Base-by-base conservation (phyloP, 192 early-diverging fungal genomes). In the Mortierella claussenii region DNA sequence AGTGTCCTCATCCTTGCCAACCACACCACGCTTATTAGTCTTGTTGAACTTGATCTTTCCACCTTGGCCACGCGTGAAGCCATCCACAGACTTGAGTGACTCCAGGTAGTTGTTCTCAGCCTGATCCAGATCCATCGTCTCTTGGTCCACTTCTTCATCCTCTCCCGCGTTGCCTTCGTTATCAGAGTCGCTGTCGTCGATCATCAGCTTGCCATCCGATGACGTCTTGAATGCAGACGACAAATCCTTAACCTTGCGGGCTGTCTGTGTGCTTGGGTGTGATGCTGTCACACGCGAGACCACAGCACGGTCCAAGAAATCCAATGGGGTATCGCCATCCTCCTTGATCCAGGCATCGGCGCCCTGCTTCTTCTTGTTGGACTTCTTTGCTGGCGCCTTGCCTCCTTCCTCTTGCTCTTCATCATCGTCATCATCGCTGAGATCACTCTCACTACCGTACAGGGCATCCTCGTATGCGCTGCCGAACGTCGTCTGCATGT, bases 1-100 rank as follows among this genome's bases (percentile, higher is more conserved):
- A 1, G 76, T 86, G 52, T 88, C 86, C 52, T 93, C 92, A 56
- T 88, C 90, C 81, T 89, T 87, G 48, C 87, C 85, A 57, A 87
- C 75, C 49, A 46, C 59, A 28, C 75, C 78, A n/a, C 88, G 81
- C 36, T 88, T 84, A 50, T 84, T 85, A 79, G 88, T 82, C 82
- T 92, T 95, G 80, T 88, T 88, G 79, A 98, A 97, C 83, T 96
- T 97, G 83, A 99, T 91, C 68, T 88, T 88, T 37, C 94, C 93
- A 27, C 87, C 84, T 20, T 90, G 86, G 24, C 91, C 89, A 61
- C 96, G 95, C 46, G 86, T 92, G 83, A 91, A 97, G 17, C 93
- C 93, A 46, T 92, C 94, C 60, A 90, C 91, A 69, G 90, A 90
- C 58, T 69, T 85, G 15, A 94, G 60, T 37, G 94, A 87, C 71